Evolutionary conservation across 192 early-diverging fungal genomes (phyloP).

Genomic region (Lobulomyces angularis): DNA sequence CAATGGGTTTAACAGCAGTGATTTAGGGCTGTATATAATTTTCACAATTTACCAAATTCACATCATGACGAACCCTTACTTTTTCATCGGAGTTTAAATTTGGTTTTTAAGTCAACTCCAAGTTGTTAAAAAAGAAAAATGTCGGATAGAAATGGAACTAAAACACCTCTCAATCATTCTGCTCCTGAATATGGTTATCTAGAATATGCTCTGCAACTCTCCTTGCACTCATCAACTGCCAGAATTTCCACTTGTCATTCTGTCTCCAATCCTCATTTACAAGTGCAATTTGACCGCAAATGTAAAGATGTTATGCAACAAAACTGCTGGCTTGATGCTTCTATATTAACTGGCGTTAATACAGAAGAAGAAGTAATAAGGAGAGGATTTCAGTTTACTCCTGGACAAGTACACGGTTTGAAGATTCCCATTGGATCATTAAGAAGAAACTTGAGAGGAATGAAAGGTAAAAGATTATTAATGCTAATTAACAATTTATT

Average conservation of each 20-base stretch:
- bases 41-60: too few species aligned
- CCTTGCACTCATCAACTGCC: conserved; percentile 39
- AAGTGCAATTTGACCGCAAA: conserved; percentile 33
- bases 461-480: too few species aligned
- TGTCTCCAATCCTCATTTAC: conserved; percentile 39
- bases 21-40: too few species aligned
- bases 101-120: too few species aligned
- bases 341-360: conserved; percentile 29
- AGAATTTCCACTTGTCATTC: conserved; percentile 30
- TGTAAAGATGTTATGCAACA: conserved; percentile 35
- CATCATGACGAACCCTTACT: too few species aligned
- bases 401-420: conserved; percentile 19
- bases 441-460: too few species aligned
- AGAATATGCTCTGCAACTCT: conserved; percentile 42
- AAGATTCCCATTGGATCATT: conserved; percentile 26
- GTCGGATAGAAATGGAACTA: neutral
- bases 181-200: conserved; percentile 35
- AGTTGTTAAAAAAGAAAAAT: conserved; percentile 1
- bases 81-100: too few species aligned
- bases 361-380: conserved; percentile 49
- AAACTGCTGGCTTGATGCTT: conserved; percentile 30
- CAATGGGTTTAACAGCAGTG: too few species aligned
- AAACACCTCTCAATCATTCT: conserved; percentile 23
- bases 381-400: conserved; percentile 35
- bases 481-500: neutral